Evolutionary conservation across 2,329 filamentous ascomycete species (phyloP).

Genomic region (Arthrobotrys sphaeroides): DNA sequence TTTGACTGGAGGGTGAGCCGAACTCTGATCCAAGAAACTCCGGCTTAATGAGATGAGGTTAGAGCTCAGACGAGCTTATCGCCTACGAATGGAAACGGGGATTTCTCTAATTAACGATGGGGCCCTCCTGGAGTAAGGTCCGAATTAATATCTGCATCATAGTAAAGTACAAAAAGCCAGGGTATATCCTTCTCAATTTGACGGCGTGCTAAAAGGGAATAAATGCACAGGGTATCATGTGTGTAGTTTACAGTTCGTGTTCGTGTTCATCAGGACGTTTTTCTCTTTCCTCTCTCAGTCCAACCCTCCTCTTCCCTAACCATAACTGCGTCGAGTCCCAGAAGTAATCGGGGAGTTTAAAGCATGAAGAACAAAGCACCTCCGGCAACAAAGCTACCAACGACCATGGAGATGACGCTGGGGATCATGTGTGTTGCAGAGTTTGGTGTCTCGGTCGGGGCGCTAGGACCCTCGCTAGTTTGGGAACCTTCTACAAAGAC

Average conservation of each 20-base stretch:
- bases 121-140: background rate
- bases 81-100: background rate
- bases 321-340: too few species aligned
- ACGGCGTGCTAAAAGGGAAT: background rate
- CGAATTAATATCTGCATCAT: background rate
- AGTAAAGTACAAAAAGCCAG: constrained; percentile 1
- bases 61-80: background rate
- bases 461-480: constrained; percentile 24
- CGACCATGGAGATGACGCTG: constrained; percentile 25
- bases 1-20: too few species aligned
- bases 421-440: constrained; percentile 34
- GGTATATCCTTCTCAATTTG: constrained; percentile 16
- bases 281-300: background rate
- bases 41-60: too few species aligned
- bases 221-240: constrained; percentile 34
- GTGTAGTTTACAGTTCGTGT: constrained; percentile 12
- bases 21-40: too few species aligned
- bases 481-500: constrained; percentile 23
- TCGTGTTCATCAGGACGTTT: too few species aligned
- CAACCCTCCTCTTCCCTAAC: too few species aligned
- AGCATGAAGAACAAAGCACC: constrained; percentile 33
- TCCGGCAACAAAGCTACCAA: constrained; percentile 46
- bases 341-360: background rate
- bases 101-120: background rate
- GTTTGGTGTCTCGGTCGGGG: constrained; percentile 37